These are phyloP conservation scores for Eucalyptus urophylla DNA, from an alignment of 345 rosid species.

Conservation along the genomic window DNA sequence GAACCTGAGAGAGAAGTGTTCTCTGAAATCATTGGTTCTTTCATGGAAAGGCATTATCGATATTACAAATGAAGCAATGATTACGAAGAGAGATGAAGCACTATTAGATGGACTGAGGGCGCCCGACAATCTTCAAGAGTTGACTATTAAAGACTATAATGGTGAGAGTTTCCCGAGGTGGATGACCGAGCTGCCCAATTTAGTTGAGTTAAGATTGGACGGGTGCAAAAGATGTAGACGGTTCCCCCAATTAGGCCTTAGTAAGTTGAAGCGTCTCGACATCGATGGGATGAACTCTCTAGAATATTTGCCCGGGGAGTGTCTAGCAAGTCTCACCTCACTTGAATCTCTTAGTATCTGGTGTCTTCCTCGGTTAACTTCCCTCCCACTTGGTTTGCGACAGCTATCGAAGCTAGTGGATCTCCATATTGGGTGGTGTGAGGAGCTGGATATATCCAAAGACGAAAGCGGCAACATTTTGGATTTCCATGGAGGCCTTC, in stretches of 20 bases:
- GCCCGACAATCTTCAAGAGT: fast-evolving
- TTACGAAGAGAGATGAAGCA: fast-evolving
- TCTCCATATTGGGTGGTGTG: fast-evolving
- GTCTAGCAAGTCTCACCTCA: too few species aligned
- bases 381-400: too few species aligned
- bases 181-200: not conserved
- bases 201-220: fast-evolving
- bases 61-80: fast-evolving
- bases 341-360: fast-evolving
- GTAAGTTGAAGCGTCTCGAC: fast-evolving
- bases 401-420: too few species aligned
- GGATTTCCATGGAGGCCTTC: too few species aligned
- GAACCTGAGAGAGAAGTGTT: fast-evolving
- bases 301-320: too few species aligned
- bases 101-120: not conserved
- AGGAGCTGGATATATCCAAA: too few species aligned
- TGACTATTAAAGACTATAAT: fast-evolving
- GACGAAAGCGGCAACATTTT: too few species aligned
- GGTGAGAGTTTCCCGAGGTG: not conserved
- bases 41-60: fast-evolving
- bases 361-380: fast-evolving
- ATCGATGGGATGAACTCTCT: fast-evolving
- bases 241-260: too few species aligned
- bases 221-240: fast-evolving
- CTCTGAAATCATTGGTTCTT: fast-evolving